Percentiles rank a stretch among this genome's conserved stretches.
These are phyloP conservation scores for Cryphonectria nitschkei DNA, from an alignment of 2,329 filamentous ascomycete species.

Conservation along the genomic window DNA sequence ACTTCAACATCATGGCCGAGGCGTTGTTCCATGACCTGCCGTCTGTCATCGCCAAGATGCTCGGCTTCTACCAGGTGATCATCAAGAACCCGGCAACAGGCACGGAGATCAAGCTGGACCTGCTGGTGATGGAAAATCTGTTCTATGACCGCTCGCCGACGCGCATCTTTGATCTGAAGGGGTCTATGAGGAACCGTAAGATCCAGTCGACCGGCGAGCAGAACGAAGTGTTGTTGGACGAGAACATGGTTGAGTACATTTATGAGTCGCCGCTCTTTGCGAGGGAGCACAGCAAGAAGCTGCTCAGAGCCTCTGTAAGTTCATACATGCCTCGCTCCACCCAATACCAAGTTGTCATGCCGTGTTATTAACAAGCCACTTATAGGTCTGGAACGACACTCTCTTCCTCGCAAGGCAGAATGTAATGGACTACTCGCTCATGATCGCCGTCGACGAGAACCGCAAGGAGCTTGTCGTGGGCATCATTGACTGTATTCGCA, in stretches of 20 bases:
- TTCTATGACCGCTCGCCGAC: conserved; percentile 94
- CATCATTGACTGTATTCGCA: conserved; percentile 97
- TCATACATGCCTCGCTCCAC: background rate
- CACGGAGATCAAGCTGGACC: conserved; percentile 90
- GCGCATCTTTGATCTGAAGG: conserved; percentile 93
- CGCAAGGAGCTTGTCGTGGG: conserved; percentile 92
- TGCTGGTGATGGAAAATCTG: conserved; percentile 95
- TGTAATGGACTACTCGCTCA: conserved; percentile 98
- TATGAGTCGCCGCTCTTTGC: conserved; percentile 96
- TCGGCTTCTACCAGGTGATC: conserved; percentile 95
- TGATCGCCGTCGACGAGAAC: conserved; percentile 94
- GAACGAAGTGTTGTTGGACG: conserved; percentile 93
- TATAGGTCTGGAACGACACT: conserved; percentile 86
- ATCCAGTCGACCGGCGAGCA: conserved; percentile 94
- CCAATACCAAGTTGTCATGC: background rate
- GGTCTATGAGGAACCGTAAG: conserved; percentile 97
- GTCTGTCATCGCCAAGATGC: conserved; percentile 98
- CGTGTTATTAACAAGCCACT: background rate
- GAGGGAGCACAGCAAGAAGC: conserved; percentile 92
- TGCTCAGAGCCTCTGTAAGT: conserved; percentile 75
- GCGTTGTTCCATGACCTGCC: conserved; percentile 94
- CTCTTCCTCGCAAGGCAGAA: conserved; percentile 92
- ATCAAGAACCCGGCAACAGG: conserved; percentile 94
- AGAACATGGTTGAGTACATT: conserved; percentile 99
- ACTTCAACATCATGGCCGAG: conserved; percentile 97